phyloP scores from a whole-genome alignment of 768 basidiomycete species.

The Phylloporus sp. region DNA sequence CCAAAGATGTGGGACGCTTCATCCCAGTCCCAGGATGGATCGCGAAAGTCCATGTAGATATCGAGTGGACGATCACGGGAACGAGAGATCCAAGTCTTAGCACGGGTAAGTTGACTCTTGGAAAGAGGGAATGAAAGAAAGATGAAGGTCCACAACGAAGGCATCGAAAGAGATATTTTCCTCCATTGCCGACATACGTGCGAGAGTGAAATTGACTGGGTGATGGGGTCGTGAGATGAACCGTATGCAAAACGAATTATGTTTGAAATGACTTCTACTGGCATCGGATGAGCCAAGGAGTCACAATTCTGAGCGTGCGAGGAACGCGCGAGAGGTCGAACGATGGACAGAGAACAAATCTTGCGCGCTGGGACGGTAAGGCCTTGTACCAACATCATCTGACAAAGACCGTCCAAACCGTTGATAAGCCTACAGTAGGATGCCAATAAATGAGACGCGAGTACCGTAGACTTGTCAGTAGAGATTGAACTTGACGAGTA shows the following conservation, averaged over 20 bases:
- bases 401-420: not conserved
- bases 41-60: slow-evolving; percentile 55
- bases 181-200: slow-evolving; percentile 54
- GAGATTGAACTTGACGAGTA: not conserved
- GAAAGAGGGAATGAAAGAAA: slow-evolving; percentile 42
- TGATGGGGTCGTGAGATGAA: slow-evolving; percentile 24
- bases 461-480: not conserved
- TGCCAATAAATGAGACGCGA: not conserved
- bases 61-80: slow-evolving; percentile 46
- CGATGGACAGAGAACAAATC: not conserved
- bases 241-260: slow-evolving; percentile 34
- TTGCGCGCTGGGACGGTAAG: not conserved
- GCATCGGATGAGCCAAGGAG: slow-evolving; percentile 17
- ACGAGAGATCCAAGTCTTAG: slow-evolving; percentile 39
- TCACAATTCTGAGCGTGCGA: not conserved
- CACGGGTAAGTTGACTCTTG: slow-evolving; percentile 35
- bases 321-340: not conserved
- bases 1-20: slow-evolving; percentile 41
- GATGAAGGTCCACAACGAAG: slow-evolving; percentile 51
- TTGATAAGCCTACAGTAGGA: not conserved
- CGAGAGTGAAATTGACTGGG: slow-evolving; percentile 35
- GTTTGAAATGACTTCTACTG: slow-evolving; percentile 34
- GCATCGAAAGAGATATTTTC: slow-evolving; percentile 40
- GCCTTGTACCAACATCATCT: slow-evolving; percentile 14
- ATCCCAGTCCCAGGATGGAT: slow-evolving; percentile 54